phyloP scores from a whole-genome alignment of 805 yeast species.

The Metschnikowia noctiluminum region DNA sequence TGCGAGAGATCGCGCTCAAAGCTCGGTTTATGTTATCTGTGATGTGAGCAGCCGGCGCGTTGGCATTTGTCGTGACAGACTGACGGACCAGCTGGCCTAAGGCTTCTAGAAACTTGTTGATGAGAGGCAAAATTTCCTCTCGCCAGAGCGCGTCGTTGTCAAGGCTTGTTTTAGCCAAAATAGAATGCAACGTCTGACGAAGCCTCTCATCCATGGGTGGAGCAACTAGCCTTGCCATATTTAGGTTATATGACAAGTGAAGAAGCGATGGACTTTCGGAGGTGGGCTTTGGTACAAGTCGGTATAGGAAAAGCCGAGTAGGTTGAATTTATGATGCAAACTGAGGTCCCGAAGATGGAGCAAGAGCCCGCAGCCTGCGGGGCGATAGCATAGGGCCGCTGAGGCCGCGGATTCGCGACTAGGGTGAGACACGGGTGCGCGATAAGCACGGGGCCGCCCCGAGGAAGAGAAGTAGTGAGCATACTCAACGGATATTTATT shows the following conservation, averaged over 20 bases:
- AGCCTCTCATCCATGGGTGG: constrained; percentile 12
- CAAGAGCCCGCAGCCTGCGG: not conserved
- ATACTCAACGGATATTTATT: not conserved
- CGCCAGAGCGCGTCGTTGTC: constrained; percentile 16
- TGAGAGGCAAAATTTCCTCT: constrained; percentile 8
- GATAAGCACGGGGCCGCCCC: not conserved
- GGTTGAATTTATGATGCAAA: not conserved
- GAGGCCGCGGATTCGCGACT: too few relatives aligned
- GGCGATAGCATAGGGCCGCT: not conserved
- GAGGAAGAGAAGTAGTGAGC: not conserved
- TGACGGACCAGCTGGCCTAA: constrained; percentile 7
- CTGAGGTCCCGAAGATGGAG: not conserved
- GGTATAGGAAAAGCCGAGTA: too few relatives aligned
- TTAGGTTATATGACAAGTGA: not conserved
- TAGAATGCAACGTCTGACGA: constrained; percentile 8
- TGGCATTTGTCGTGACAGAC: constrained; percentile 7
- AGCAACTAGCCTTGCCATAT: constrained; percentile 11
- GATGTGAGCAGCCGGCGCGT: constrained; percentile 5
- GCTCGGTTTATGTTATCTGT: constrained; percentile 7
- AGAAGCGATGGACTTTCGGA: too few relatives aligned
- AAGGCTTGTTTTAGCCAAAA: constrained; percentile 10
- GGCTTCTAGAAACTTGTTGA: constrained; percentile 3
- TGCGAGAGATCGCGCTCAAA: constrained; percentile 5
- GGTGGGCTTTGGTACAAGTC: too few relatives aligned
- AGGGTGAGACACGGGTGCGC: not conserved